These are phyloP conservation scores for Acanthamoeba lenticulata DNA, from an alignment of 208 protist genomes.

Conservation along the genomic window DNA sequence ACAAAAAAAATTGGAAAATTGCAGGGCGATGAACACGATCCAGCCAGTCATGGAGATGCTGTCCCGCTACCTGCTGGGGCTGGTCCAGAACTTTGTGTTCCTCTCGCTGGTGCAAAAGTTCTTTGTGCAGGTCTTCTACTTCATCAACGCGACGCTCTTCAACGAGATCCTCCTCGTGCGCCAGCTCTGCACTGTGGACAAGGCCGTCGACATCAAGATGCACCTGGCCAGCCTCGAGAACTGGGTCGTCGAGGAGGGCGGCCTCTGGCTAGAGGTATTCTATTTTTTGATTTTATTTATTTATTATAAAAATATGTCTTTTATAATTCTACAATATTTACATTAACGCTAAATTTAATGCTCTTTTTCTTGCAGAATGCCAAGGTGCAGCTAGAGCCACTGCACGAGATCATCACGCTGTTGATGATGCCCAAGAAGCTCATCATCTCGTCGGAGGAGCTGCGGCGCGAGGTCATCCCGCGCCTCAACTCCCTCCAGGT, in stretches of 20 bases:
- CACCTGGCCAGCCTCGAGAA: constrained; percentile 37
- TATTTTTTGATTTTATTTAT: not conserved
- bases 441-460: constrained; percentile 40
- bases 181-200: constrained; percentile 42
- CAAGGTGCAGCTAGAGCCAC: constrained; percentile 25
- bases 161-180: constrained; percentile 51
- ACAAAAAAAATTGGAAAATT: too few relatives aligned
- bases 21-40: constrained; percentile 1
- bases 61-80: not conserved
- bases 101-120: constrained; percentile 19
- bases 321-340: not conserved
- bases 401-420: constrained; percentile 53
- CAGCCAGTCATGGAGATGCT: not conserved
- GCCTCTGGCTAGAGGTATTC: constrained; percentile 46
- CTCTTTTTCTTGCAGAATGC: not conserved
- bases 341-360: not conserved
- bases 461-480: constrained; percentile 50
- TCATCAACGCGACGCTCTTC: constrained; percentile 68
- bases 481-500: constrained; percentile 50
- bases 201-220: constrained; percentile 66
- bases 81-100: constrained; percentile 45
- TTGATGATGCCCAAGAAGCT: constrained; percentile 67
- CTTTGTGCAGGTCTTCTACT: constrained; percentile 57
- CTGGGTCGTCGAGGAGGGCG: constrained; percentile 61
- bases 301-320: not conserved